These are phyloP conservation scores for Rugosomyces carneus DNA, from an alignment of 1,284 basidiomycete species.

Conservation along the genomic window DNA sequence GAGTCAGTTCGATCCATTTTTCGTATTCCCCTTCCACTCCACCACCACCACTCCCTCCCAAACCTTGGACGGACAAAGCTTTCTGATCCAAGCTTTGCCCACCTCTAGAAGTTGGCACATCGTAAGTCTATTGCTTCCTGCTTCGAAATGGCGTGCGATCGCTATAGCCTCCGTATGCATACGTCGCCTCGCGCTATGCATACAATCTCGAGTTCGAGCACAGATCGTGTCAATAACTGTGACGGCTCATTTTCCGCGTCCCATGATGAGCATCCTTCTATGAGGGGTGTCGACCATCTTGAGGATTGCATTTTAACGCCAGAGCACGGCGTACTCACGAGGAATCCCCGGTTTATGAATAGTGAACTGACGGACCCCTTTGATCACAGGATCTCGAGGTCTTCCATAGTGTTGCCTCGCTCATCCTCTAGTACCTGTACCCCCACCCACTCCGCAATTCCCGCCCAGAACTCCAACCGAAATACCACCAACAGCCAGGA, in stretches of 20 bases:
- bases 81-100: constrained; percentile 18
- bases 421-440: constrained; percentile 16
- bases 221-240: too few species aligned
- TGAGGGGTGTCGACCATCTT: too few species aligned
- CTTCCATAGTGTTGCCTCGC: constrained; percentile 30
- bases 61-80: constrained; percentile 20
- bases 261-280: too few species aligned
- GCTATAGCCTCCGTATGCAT: neutral
- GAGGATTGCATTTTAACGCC: constrained; percentile 11
- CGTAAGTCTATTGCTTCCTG: constrained; percentile 23
- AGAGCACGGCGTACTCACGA: constrained; percentile 11
- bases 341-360: constrained; percentile 20
- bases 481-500: constrained; percentile 30
- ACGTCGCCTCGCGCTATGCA: constrained; percentile 1
- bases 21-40: constrained; percentile 18
- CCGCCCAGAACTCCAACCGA: constrained; percentile 24
- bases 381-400: constrained; percentile 32
- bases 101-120: constrained; percentile 15
- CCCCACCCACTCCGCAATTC: constrained; percentile 32
- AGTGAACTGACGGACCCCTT: constrained; percentile 34
- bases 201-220: too few species aligned
- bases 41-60: too few species aligned
- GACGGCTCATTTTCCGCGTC: too few species aligned
- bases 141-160: constrained; percentile 10
- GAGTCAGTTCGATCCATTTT: constrained; percentile 23